Conservation (phyloP, 495 filamentous ascomycete genomes). For the Tuber magnatum region DNA sequence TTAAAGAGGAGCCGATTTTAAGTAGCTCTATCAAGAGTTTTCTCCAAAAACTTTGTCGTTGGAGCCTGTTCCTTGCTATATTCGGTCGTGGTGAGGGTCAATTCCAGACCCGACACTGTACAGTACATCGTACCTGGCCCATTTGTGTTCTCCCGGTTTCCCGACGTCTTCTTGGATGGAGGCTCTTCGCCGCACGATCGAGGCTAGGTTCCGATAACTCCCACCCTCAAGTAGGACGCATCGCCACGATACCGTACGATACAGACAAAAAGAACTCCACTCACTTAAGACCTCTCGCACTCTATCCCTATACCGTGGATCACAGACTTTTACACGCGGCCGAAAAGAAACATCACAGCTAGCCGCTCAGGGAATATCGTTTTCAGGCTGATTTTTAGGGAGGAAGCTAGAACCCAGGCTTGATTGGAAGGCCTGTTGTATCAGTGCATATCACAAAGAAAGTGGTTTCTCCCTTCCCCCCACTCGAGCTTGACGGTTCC, state of each 20-base stretch:
- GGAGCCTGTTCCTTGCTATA: neutral
- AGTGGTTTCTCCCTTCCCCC: neutral
- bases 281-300: neutral
- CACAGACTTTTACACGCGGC: neutral
- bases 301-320: neutral
- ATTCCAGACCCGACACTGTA: neutral
- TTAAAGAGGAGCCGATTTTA: neutral
- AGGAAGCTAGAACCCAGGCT: constrained; percentile 9
- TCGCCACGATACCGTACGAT: neutral
- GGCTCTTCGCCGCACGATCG: neutral
- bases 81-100: neutral
- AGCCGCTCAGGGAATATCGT: neutral
- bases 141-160: neutral
- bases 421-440: constrained; percentile 1
- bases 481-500: neutral
- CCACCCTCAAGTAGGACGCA: neutral
- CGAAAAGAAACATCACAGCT: neutral
- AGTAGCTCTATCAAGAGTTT: neutral
- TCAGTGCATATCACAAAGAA: constrained; percentile 1
- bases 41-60: neutral
- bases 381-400: constrained; percentile 21
- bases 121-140: neutral
- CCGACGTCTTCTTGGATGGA: neutral
- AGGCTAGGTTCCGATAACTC: neutral
- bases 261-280: neutral